Base-by-base conservation (phyloP, 768 basidiomycete species). In the Leccinum variicolor region DNA sequence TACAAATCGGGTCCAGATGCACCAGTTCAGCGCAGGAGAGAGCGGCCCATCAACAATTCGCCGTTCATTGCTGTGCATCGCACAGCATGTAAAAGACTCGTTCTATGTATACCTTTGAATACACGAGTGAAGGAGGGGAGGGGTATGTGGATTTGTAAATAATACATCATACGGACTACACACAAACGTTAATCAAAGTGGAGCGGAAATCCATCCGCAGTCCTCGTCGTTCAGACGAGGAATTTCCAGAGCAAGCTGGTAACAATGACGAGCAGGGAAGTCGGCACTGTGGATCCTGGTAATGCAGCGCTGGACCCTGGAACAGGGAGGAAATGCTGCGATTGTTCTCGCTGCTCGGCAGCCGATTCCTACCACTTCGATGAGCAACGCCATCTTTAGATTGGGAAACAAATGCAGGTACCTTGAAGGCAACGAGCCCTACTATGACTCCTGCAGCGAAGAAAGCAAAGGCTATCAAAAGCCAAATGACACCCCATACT, bases 401-500 rank as follows among this genome's bases (percentile, higher is more conserved):
- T 19, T 28, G 34, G 19, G 19, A 8, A 57, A 13, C n/a, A 34
- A 39, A 53, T 23, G 36, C n/a, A 62, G 70, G 3, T 62, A 89
- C 90, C 79, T 94, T 94, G 80, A 94, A 94, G 2, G 82, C 84
- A 25, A 82, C 85, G 3, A 94, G 68, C 19, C 94, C 91, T 23
- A 94, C 85, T 21, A 95, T 74, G 52, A 95, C 71, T 0, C 90
- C 92, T 3, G 81, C 72, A 7, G 81, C 86, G 64, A 95, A 92
- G 75, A 89, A 94, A 8, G 80, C 59, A 54, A 90, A 79, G 0
- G 91, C 87, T 29, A 84, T 70, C 62, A 94, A 71, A 36, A 93
- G 82, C 94, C 94, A 95, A 51, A 95, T 79, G 53, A 94, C 83
- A 33, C 93, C 93, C 92, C 92, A 93, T 0, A 90, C 92, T 91